Percentiles rank a stretch among this genome's conserved stretches.
These are phyloP conservation scores for Handroanthus guayacan DNA, from an alignment of 257 asterid species.

Conservation along the genomic window DNA sequence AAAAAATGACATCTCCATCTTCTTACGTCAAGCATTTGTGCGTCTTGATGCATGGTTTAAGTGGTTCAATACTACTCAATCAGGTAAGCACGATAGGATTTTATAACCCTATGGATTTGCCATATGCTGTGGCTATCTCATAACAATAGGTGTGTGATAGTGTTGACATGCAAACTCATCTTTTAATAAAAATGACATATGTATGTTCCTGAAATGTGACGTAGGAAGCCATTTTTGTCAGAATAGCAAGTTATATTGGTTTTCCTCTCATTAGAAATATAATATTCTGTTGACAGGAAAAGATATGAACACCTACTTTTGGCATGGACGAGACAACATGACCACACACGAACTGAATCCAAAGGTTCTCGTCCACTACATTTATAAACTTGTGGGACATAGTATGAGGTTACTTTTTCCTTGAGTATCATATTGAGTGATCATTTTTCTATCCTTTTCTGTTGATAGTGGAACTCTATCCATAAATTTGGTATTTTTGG, in stretches of 20 bases:
- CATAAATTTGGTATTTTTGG: slow-evolving; percentile 14
- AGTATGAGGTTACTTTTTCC: slow-evolving; percentile 21
- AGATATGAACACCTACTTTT: slow-evolving; percentile 71
- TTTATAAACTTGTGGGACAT: slow-evolving; percentile 20
- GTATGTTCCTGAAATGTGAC: slow-evolving; percentile 30
- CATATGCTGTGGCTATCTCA: slow-evolving; percentile 26
- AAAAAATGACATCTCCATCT: slow-evolving; percentile 60
- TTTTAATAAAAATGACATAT: neutral
- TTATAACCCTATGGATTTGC: slow-evolving; percentile 20
- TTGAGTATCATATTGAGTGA: slow-evolving; percentile 14
- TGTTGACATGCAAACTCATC: slow-evolving; percentile 25
- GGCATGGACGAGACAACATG: slow-evolving; percentile 93
- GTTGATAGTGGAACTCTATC: slow-evolving; percentile 1
- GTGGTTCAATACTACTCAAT: slow-evolving; percentile 94
- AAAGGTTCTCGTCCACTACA: slow-evolving; percentile 61
- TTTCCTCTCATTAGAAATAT: slow-evolving; percentile 17
- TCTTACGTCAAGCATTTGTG: slow-evolving; percentile 74
- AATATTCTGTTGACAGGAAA: slow-evolving; percentile 62
- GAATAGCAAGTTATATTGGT: slow-evolving; percentile 31
- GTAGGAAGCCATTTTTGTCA: slow-evolving; percentile 27
- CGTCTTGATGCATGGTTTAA: slow-evolving; percentile 97
- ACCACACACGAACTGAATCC: slow-evolving; percentile 89
- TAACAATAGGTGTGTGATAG: neutral
- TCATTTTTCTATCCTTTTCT: neutral
- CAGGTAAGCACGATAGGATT: slow-evolving; percentile 58